phyloP scores from a whole-genome alignment of 108 stramenopile genomes.

The Cyclostephanos invisitatus region DNA sequence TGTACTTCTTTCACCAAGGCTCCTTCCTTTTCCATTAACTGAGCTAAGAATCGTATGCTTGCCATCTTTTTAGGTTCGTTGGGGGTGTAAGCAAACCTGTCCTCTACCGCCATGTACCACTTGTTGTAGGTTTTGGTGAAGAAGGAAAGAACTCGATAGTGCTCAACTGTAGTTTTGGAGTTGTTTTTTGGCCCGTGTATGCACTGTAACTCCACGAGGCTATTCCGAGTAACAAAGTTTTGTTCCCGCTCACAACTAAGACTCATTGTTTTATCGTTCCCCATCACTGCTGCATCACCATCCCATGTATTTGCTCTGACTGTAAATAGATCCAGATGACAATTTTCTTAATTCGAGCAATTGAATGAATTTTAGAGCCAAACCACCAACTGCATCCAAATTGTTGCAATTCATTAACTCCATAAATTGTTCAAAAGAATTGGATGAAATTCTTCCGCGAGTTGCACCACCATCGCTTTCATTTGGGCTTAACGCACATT shows the following conservation, averaged over 20 bases:
- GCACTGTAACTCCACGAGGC: conserved; percentile 6
- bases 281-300: neutral
- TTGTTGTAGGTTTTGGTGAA: conserved; percentile 36
- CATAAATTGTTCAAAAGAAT: conserved; percentile 4
- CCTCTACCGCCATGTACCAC: conserved; percentile 18
- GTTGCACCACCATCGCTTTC: too few relatives aligned
- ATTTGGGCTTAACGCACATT: too few relatives aligned
- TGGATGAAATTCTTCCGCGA: too few relatives aligned
- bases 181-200: neutral
- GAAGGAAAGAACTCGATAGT: conserved; percentile 31
- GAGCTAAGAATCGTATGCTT: conserved; percentile 10
- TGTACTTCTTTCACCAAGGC: conserved; percentile 1
- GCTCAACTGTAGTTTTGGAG: neutral
- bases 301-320: conserved; percentile 7
- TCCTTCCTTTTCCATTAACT: conserved; percentile 22
- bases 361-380: conserved; percentile 15
- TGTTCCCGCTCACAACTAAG: neutral
- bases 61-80: conserved; percentile 15
- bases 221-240: conserved; percentile 14
- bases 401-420: neutral
- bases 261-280: too few relatives aligned
- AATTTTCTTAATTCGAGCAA: conserved; percentile 19
- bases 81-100: neutral
- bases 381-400: neutral
- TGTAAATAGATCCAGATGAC: conserved; percentile 3